These are phyloP conservation scores for Stemphylium beticola DNA, from an alignment of 2,329 filamentous ascomycete species.

Conservation along the genomic window DNA sequence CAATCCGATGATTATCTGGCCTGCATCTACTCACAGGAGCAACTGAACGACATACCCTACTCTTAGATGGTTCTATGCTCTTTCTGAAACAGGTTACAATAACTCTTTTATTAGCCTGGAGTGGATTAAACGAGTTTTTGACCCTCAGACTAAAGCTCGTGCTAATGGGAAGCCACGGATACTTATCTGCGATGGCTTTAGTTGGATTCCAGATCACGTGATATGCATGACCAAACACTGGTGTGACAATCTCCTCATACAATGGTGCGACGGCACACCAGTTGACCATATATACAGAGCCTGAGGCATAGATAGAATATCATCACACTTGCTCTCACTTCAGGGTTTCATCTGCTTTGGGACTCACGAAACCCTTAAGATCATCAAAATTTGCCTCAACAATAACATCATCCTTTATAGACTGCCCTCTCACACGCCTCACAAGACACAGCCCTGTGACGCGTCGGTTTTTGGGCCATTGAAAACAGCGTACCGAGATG, in stretches of 20 bases:
- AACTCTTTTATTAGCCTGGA: slow-evolving; percentile 5
- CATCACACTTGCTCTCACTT: background rate
- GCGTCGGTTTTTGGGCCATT: slow-evolving; percentile 1
- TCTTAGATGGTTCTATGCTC: no score
- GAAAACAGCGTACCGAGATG: slow-evolving; percentile 1
- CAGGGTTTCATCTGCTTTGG: slow-evolving; percentile 3
- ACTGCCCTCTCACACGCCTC: background rate
- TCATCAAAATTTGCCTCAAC: slow-evolving; percentile 40
- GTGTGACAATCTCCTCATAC: slow-evolving; percentile 1
- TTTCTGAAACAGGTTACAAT: background rate
- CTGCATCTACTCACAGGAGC: no score
- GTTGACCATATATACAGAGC: background rate
- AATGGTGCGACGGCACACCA: slow-evolving; percentile 2
- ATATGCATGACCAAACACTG: slow-evolving; percentile 3
- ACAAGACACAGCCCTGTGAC: slow-evolving; percentile 1
- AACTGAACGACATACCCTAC: no score
- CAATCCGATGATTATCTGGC: no score
- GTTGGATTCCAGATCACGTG: slow-evolving; percentile 2
- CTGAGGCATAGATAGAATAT: background rate
- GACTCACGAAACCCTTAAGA: slow-evolving; percentile 45
- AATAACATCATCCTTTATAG: slow-evolving; percentile 35
- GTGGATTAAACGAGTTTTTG: slow-evolving; percentile 4
- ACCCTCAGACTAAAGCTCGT: slow-evolving; percentile 1
- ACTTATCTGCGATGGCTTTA: slow-evolving; percentile 25
- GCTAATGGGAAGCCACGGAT: background rate